Evolutionary conservation across 2,329 filamentous ascomycete genomes (phyloP).

Genomic region (Neurospora crassa): DNA sequence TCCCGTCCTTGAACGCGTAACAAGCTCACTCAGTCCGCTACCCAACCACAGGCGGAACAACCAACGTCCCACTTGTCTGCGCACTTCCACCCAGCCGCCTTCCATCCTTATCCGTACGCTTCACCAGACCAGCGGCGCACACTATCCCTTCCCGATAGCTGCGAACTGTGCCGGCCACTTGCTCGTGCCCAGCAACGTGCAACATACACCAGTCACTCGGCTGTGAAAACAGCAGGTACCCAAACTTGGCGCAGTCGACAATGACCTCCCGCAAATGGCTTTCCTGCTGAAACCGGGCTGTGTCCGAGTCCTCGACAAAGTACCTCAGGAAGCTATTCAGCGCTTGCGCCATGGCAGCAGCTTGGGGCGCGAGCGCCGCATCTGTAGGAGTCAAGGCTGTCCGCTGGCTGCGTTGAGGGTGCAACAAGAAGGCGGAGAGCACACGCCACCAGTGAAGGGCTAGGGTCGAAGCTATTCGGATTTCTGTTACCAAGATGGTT

Average conservation of each 20-base stretch:
- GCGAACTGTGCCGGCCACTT: not conserved
- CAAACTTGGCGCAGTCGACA: constrained; percentile 30
- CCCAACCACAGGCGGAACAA: not conserved
- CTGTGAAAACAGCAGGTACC: constrained; percentile 33
- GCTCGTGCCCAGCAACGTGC: not conserved
- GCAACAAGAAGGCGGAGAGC: constrained; percentile 33
- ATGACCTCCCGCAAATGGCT: constrained; percentile 30
- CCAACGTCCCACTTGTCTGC: not conserved
- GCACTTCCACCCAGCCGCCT: not conserved
- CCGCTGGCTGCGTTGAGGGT: constrained; percentile 27
- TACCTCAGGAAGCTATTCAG: constrained; percentile 25
- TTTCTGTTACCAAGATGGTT: constrained; percentile 23
- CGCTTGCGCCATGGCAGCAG: constrained; percentile 22
- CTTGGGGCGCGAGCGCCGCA: constrained; percentile 22
- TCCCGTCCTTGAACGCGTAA: not conserved
- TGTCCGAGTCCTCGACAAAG: constrained; percentile 22
- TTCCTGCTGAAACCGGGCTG: constrained; percentile 22
- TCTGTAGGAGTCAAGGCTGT: constrained; percentile 23
- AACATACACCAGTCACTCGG: constrained; percentile 29
- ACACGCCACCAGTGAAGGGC: constrained; percentile 32
- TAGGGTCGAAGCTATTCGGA: constrained; percentile 16
- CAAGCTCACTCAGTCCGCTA: not conserved
- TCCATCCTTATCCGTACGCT: not conserved
- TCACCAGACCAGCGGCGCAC: not conserved
- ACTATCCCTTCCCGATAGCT: not conserved